Evolutionary conservation across 371 early-diverging fungal species (phyloP), one percentile per base, ranked within the genome.

Genomic region (Batrachochytrium dendrobatidis): DNA sequence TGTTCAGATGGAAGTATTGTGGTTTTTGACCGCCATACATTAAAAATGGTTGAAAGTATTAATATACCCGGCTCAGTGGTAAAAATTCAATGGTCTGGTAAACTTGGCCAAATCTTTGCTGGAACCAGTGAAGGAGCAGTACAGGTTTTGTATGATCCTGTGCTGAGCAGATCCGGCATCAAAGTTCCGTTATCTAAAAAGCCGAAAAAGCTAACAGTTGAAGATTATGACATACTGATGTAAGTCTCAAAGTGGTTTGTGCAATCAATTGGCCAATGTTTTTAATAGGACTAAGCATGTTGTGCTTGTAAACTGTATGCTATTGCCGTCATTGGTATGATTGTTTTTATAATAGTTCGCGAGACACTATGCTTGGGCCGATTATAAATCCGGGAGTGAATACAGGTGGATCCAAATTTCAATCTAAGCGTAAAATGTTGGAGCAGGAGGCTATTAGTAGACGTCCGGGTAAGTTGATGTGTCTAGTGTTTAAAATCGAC

Each of bases 61-160:
- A 53, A 60, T 1, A 58, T 49, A n/a, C 15, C 25, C 10, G 61
- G 62, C 30, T 59, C 66, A 5, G 88, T 89, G 0, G 84, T 92
- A 22, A 73, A 80, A 12, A 84, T 91, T 8, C 60, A 85, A 24
- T 96, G 97, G 97, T 90, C 92, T 64, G 81, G 87, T 18, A 80
- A 77, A 33, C 73, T 94, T 67, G 90, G 95, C 63, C 95, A 96
- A 76, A 66, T 79, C 34, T 55, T 91, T 1, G 81, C 83, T 0
- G 90, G 92, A 12, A 86, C 83, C 28, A 80, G 85, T 4, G 85
- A 86, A 56, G 95, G 95, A 25, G 64, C 77, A 6, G 80, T 87
- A 3, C 74, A 74, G 25, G 87, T 92, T 1, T 82, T 84, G 34
- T 96, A 92, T 69, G 88, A 89, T 58, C 84, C 88, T 2, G 73